Evolutionary conservation across 148 eudicot species (phyloP).

Genomic region (Heliamphora exappendiculata): DNA sequence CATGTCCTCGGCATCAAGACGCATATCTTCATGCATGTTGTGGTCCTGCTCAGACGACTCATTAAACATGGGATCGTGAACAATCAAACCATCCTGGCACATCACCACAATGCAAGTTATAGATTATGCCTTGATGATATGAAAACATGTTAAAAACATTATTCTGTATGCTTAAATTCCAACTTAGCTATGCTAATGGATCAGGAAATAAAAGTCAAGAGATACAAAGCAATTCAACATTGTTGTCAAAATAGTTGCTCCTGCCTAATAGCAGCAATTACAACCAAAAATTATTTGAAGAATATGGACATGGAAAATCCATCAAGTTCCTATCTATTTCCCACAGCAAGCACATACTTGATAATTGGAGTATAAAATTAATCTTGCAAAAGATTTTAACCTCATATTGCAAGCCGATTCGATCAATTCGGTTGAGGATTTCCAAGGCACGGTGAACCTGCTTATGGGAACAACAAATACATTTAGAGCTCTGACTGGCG

Average conservation of each 20-base stretch:
- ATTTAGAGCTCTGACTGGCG: background rate
- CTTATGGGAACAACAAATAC: background rate
- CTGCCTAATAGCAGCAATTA: background rate
- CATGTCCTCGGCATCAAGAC: slow-evolving; percentile 90
- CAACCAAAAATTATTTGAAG: background rate
- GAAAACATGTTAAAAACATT: too few species aligned
- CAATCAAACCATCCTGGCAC: background rate
- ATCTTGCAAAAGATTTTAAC: background rate
- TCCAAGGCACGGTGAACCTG: background rate
- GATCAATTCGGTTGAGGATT: background rate
- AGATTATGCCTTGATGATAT: too few species aligned
- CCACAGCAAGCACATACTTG: background rate
- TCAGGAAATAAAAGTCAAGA: background rate
- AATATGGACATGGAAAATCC: background rate
- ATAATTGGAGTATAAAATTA: background rate
- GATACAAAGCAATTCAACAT: background rate
- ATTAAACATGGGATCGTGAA: background rate
- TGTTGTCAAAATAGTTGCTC: background rate
- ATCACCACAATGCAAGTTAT: background rate
- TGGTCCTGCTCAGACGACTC: background rate
- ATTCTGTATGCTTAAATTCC: background rate
- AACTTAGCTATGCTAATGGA: too few species aligned
- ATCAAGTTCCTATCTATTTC: background rate
- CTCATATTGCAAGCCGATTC: background rate
- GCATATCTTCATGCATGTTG: slow-evolving; percentile 65